phyloP scores from a whole-genome alignment of 2,329 filamentous ascomycete species.

The Exophiala bonariae region DNA sequence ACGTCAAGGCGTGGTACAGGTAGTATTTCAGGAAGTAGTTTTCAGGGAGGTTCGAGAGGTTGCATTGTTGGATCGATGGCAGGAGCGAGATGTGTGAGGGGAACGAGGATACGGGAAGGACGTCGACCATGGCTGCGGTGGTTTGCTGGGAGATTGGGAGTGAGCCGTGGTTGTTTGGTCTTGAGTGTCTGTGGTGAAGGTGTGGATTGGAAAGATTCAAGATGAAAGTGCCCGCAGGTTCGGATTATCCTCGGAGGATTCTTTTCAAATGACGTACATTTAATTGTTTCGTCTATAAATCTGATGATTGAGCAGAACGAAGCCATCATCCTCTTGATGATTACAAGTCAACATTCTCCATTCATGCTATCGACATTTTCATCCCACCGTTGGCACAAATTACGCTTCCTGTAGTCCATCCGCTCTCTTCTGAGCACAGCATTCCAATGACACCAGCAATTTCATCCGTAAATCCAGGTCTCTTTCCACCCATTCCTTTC shows the following conservation, averaged over 20 bases:
- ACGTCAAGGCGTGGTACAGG: slow-evolving; percentile 96
- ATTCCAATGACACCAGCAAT: slow-evolving; percentile 76
- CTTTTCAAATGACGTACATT: no score
- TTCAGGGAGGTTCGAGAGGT: slow-evolving; percentile 97
- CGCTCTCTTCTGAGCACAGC: slow-evolving; percentile 70
- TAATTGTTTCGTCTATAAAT: no score
- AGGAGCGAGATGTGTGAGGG: slow-evolving; percentile 77
- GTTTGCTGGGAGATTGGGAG: background rate
- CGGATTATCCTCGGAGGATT: no score
- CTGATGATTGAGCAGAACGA: no score
- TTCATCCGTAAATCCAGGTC: slow-evolving; percentile 67
- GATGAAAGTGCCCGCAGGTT: background rate
- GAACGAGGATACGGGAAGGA: slow-evolving; percentile 47
- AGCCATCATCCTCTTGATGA: no score
- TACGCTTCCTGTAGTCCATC: slow-evolving; percentile 77
- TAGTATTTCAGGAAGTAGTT: slow-evolving; percentile 99
- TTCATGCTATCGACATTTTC: slow-evolving; percentile 47
- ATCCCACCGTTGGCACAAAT: slow-evolving; percentile 80
- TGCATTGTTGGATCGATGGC: slow-evolving; percentile 87
- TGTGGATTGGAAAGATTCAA: background rate
- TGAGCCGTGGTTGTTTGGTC: background rate
- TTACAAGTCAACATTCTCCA: no score
- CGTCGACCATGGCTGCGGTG: slow-evolving; percentile 47
- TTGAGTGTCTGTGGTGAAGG: background rate
- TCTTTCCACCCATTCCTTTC: slow-evolving; percentile 55